A percentile compares a stretch with the other conserved stretches of the same genome.
These are phyloP conservation scores for Chrysopogon serrulatus DNA, from an alignment of 176 grass and related monocot genomes.

Conservation along the genomic window DNA sequence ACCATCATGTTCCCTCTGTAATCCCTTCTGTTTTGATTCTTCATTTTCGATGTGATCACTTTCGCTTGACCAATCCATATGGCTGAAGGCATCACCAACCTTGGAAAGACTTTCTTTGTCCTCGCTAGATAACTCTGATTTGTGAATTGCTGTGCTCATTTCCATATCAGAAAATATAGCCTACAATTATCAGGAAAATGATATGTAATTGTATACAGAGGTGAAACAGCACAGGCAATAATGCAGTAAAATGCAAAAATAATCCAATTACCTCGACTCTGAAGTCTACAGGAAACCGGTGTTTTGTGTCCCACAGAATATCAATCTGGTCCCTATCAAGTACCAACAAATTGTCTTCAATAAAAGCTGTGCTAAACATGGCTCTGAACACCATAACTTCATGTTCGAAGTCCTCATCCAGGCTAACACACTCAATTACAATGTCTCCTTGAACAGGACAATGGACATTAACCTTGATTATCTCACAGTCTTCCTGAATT, in stretches of 20 bases:
- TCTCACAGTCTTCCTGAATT: constrained; percentile 59
- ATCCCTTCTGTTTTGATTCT: constrained; percentile 17
- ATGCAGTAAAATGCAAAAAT: neutral
- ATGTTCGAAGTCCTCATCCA: constrained; percentile 66
- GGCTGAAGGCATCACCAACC: constrained; percentile 15
- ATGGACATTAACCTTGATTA: constrained; percentile 49
- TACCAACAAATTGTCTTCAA: constrained; percentile 64
- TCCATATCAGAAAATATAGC: constrained; percentile 48
- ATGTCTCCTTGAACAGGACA: constrained; percentile 58
- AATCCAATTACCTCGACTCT: constrained; percentile 70
- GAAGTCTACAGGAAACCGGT: constrained; percentile 81
- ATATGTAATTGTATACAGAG: neutral
- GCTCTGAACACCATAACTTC: constrained; percentile 81
- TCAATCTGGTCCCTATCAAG: constrained; percentile 81
- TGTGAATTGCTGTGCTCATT: neutral
- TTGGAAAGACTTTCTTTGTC: constrained; percentile 36
- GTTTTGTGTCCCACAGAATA: constrained; percentile 81
- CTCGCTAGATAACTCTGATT: constrained; percentile 1
- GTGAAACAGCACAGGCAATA: neutral
- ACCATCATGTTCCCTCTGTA: neutral
- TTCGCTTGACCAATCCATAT: constrained; percentile 36
- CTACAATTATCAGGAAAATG: constrained; percentile 20
- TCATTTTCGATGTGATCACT: neutral
- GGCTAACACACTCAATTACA: constrained; percentile 77
- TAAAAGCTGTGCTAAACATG: constrained; percentile 94